Base-by-base conservation (phyloP, 768 basidiomycete genomes). In the Asterophora lycoperdoides region DNA sequence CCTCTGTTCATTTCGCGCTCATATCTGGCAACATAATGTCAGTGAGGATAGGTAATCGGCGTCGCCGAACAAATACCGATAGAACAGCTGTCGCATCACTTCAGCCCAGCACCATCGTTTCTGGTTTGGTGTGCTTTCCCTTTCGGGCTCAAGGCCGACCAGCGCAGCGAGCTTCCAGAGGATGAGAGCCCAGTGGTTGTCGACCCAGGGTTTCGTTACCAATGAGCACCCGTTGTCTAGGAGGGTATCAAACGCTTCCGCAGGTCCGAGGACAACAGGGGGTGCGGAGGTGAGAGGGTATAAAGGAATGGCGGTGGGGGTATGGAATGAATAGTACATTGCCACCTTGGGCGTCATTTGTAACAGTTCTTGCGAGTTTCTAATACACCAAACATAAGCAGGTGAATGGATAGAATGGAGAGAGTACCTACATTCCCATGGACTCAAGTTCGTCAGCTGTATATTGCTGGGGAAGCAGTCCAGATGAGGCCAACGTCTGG, bases 121-220 rank as follows among this genome's bases (percentile, higher is more conserved):
- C 47, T 59, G 65, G 15, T 56, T 55, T 41, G 74, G 69, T 39
- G 77, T 66, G 11, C 51, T 60, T 59, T 82, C 82, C 34, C 72
- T 68, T 19, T 74, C 64, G 4, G 93, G 93, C 49, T 89, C 82
- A 1, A 93, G 73, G 30, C 76, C 72, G 1, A 83, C 85, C 77
- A 92, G 81, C 10, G 89, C 87, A 3, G 93, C 91, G 17, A 96
- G 68, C 68, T 99, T 99, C 96, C 96, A 99, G 3, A 99, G 74
- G 26, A 98, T 81, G 38, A 93, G 68, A 8, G 70, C 65, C 89
- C 93, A 99, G 57, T 96, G 93, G 58, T 97, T 97, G 43, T 87
- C 79, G 1, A 96, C 83, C 96, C 96, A 99, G 18, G 73, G 66
- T 54, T 81, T 71, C 7, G 83, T 88, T 2, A 80, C 88, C 18